phyloP scores from a whole-genome alignment of 768 basidiomycete genomes.

The Podaxis carcinomalis region DNA sequence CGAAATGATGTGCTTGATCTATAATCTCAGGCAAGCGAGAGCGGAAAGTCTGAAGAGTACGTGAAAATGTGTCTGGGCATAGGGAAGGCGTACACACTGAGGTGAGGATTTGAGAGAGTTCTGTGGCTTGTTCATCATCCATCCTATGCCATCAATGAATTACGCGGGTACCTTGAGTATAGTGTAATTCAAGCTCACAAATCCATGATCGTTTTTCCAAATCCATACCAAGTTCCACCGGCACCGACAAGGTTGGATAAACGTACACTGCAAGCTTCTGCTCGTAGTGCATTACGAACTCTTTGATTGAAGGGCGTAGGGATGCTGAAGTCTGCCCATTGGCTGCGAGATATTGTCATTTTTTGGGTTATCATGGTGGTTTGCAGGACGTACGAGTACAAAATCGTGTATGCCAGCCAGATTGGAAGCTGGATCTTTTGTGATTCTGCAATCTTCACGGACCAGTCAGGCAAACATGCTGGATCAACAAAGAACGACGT shows the following conservation, averaged over 20 bases:
- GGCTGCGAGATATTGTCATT: constrained; percentile 38
- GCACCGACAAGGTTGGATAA: constrained; percentile 81
- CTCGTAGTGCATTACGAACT: constrained; percentile 84
- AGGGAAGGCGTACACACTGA: constrained; percentile 38
- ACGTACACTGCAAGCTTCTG: constrained; percentile 82
- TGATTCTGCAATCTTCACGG: constrained; percentile 62
- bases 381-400: constrained; percentile 57
- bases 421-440: constrained; percentile 83
- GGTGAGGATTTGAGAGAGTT: constrained; percentile 67
- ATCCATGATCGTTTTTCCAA: constrained; percentile 81
- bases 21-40: constrained; percentile 73
- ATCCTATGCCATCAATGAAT: constrained; percentile 42
- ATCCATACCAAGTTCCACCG: constrained; percentile 89
- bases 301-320: constrained; percentile 72
- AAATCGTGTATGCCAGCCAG: constrained; percentile 86
- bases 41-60: constrained; percentile 58
- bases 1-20: constrained; percentile 89
- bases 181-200: constrained; percentile 42
- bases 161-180: background rate
- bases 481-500: constrained; percentile 23
- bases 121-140: constrained; percentile 67
- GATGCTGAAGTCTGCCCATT: constrained; percentile 87
- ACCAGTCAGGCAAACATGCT: background rate
- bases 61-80: constrained; percentile 6
- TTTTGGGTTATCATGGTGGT: background rate